Evolutionary conservation across 768 basidiomycete genomes (phyloP).

Genomic region (Suillus luteus): DNA sequence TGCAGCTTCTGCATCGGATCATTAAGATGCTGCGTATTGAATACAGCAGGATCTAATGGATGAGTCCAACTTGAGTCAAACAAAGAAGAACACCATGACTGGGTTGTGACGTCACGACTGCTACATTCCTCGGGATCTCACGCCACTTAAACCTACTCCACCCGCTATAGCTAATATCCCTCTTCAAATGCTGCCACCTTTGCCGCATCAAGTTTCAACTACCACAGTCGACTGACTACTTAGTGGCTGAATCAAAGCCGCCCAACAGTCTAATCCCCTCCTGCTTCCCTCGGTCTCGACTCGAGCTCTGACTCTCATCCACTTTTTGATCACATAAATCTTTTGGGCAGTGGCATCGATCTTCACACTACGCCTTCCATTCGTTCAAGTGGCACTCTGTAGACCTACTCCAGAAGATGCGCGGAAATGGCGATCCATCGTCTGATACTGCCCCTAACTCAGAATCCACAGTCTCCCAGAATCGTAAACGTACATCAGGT

Average conservation of each 20-base stretch:
- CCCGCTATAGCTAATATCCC: not conserved
- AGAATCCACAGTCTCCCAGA: not conserved
- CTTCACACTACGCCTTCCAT: not conserved
- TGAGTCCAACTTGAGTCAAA: too few relatives aligned
- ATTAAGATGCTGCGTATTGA: too few relatives aligned
- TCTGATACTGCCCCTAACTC: not conserved
- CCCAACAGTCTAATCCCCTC: not conserved
- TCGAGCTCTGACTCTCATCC: not conserved
- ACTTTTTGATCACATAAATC: not conserved
- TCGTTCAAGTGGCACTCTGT: slow-evolving; percentile 6
- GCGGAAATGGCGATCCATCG: not conserved
- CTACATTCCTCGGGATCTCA: slow-evolving; percentile 3
- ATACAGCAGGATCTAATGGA: too few relatives aligned
- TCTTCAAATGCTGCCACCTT: not conserved
- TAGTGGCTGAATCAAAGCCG: not conserved
- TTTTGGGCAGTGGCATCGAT: not conserved
- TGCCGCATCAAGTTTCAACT: not conserved
- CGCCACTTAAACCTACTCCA: not conserved
- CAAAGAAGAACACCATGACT: not conserved
- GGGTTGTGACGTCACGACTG: not conserved
- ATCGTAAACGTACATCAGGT: slow-evolving; percentile 12
- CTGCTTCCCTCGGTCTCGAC: not conserved
- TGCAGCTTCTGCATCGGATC: too few relatives aligned
- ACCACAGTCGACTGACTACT: not conserved
- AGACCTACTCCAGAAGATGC: slow-evolving; percentile 13